Evolutionary conservation across 2,329 filamentous ascomycete species (phyloP).

Genomic region (Beauveria bassiana): DNA sequence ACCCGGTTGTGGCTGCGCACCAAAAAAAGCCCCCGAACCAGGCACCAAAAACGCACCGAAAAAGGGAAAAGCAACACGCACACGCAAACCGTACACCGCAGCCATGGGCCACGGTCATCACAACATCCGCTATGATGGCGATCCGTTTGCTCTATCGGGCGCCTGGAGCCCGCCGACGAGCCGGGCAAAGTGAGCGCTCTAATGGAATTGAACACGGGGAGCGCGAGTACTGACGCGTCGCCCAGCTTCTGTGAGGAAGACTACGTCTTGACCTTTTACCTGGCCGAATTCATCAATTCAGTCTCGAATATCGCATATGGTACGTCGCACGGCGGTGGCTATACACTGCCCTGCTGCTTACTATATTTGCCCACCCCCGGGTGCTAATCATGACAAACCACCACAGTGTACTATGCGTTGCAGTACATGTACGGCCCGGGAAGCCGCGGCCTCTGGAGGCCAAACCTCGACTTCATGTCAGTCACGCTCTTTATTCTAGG

Average conservation of each 20-base stretch:
- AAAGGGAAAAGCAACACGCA: neutral
- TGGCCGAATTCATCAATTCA: constrained; percentile 38
- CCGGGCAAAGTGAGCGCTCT: constrained; percentile 26
- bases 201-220: neutral
- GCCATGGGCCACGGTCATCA: constrained; percentile 25
- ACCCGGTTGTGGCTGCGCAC: constrained; percentile 13
- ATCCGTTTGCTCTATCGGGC: constrained; percentile 25
- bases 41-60: neutral
- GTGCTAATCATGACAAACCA: neutral
- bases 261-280: constrained; percentile 33
- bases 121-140: constrained; percentile 28
- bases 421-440: constrained; percentile 27
- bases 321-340: constrained; percentile 37
- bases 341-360: too few species aligned
- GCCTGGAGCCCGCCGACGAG: constrained; percentile 33
- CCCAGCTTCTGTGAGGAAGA: constrained; percentile 39
- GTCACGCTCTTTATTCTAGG: constrained; percentile 33
- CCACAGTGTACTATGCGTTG: constrained; percentile 34
- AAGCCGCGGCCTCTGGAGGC: constrained; percentile 23
- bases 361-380: too few species aligned
- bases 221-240: constrained; percentile 12
- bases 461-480: constrained; percentile 33
- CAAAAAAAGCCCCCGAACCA: neutral
- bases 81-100: too few species aligned
- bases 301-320: constrained; percentile 32